Percentiles rank a stretch among this genome's conserved stretches.
Evolutionary conservation across 176 grass and related monocot species (phyloP).

Genomic region (Zea luxurians): DNA sequence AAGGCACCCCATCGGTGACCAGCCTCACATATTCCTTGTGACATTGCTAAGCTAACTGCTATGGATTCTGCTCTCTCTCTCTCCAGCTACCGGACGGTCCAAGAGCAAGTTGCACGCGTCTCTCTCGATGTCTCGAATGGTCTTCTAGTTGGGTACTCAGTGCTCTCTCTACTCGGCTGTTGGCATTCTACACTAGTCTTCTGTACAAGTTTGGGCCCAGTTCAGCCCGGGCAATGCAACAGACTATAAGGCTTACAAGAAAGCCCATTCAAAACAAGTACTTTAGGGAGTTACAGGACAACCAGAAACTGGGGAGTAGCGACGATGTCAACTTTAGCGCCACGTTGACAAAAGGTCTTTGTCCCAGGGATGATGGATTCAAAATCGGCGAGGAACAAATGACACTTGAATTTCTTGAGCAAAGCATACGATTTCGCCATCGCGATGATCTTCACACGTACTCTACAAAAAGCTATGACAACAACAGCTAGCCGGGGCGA

Average conservation of each 20-base stretch:
- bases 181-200: too few species aligned
- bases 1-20: too few species aligned
- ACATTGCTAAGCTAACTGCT: not conserved
- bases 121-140: too few species aligned
- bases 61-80: not conserved
- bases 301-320: slow-evolving; percentile 27
- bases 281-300: too few species aligned
- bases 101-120: too few species aligned
- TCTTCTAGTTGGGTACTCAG: too few species aligned
- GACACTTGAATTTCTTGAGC: slow-evolving; percentile 49
- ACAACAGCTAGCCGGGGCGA: slow-evolving; percentile 37
- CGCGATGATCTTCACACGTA: slow-evolving; percentile 83
- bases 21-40: too few species aligned
- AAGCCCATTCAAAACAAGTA: too few species aligned
- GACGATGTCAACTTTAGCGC: not conserved
- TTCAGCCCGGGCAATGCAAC: too few species aligned
- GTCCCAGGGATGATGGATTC: not conserved
- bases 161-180: too few species aligned
- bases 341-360: not conserved
- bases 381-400: slow-evolving; percentile 13
- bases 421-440: slow-evolving; percentile 52
- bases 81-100: not conserved
- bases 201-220: too few species aligned
- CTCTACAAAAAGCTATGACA: slow-evolving; percentile 69
- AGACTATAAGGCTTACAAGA: too few species aligned